Conservation (phyloP, 2,329 filamentous ascomycete species). For the Plectosphaerella sp. region DNA sequence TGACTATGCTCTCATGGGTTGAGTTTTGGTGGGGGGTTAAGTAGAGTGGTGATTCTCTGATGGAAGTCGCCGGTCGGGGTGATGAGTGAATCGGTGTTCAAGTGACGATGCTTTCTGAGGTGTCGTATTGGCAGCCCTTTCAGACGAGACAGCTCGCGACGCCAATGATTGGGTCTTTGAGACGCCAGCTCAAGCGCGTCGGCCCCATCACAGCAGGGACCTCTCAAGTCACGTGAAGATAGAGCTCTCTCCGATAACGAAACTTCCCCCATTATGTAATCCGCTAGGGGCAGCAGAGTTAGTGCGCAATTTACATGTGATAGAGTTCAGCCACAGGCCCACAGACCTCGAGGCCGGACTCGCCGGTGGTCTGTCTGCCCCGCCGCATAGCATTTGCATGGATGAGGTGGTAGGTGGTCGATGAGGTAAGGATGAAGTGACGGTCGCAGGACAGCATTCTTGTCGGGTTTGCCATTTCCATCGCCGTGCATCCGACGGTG, state of each 20-base stretch:
- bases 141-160: neutral
- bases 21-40: too few species aligned
- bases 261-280: neutral
- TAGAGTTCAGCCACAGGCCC: slow-evolving; percentile 9
- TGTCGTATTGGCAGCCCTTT: neutral
- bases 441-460: neutral
- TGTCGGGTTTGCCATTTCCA: too few species aligned
- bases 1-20: slow-evolving; percentile 19
- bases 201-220: too few species aligned
- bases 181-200: neutral
- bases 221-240: slow-evolving; percentile 3
- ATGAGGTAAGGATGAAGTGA: neutral
- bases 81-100: neutral
- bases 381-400: neutral
- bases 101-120: neutral
- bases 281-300: neutral
- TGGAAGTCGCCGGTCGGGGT: neutral
- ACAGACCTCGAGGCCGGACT: neutral
- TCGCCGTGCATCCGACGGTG: too few species aligned
- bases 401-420: neutral
- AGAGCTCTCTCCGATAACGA: neutral
- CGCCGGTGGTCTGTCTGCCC: neutral
- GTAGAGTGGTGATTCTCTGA: too few species aligned
- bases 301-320: slow-evolving; percentile 9
- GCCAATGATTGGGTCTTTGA: neutral